Base-by-base conservation (phyloP, 805 yeast species). In the Candida saitoana region DNA sequence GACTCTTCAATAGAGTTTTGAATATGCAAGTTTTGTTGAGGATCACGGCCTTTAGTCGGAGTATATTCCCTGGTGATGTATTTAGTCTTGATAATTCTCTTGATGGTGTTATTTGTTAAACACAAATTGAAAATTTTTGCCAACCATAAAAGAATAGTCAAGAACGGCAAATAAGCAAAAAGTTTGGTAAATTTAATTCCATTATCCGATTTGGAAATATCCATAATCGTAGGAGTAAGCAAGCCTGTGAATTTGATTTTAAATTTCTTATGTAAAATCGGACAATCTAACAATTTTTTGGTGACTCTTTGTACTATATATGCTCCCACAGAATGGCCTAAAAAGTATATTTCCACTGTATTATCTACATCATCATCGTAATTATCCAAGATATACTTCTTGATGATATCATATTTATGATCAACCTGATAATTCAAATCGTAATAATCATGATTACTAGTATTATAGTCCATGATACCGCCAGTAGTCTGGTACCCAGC, bases 241-340 rank as follows among this genome's bases (percentile, higher is more conserved):
- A 84, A 63, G 0, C 88, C 87, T 16, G 76, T 67, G 42, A 77
- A 70, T 39, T 56, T 59, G 24, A 78, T 60, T 4, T 27, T 36
- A 17, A 43, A 36, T 15, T 52, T 46, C 2, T 49, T 50, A 2
- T 54, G 41, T 22, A 67, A 38, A 11, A 48, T 56, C 1, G 45
- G 33, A 35, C 63, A 67, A 18, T 49, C 47, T 6, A 49, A 32
- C 27, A 68, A 44, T 22, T 49, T 42, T 18, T 60, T 52, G 1
- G 76, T 65, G 2, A 79, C 66, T 35, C 84, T 57, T 56, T 84
- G 89, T 2, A 69, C 57, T 34, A 85, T 64, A 67, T 76, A 85
- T 4, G 80, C 70, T 1, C 95, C 95, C 11, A 84, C 76, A 0
- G 91, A 84, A 56, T 85, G 95, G 16, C 87, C 83, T 49, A 82